These are phyloP conservation scores for Cercospora brassicicola DNA, from an alignment of 2,329 filamentous ascomycete genomes.

Conservation along the genomic window DNA sequence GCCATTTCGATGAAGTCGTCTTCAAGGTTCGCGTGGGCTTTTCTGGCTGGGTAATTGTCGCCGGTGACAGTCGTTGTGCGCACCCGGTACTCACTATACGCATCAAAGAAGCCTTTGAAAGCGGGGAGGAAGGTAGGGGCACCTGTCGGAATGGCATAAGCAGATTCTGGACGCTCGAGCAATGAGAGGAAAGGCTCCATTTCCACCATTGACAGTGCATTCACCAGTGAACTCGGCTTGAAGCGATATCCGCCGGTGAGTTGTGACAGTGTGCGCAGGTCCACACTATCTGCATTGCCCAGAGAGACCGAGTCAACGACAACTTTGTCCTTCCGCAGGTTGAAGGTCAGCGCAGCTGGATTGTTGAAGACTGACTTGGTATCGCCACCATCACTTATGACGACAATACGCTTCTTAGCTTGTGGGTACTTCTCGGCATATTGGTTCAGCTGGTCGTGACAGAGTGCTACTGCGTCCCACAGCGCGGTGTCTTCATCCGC, in stretches of 20 bases:
- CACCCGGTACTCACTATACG: slow-evolving; percentile 1
- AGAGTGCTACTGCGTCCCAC: slow-evolving; percentile 42
- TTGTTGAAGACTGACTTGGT: slow-evolving; percentile 35
- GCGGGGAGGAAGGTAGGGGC: background rate
- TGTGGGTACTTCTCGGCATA: slow-evolving; percentile 37
- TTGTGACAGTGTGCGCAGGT: slow-evolving; percentile 37
- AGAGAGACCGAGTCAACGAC: slow-evolving; percentile 42
- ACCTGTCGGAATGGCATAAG: background rate
- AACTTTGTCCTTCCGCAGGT: slow-evolving; percentile 32
- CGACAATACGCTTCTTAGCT: slow-evolving; percentile 42
- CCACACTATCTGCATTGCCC: slow-evolving; percentile 33
- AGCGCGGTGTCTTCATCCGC: slow-evolving; percentile 40
- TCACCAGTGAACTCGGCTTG: slow-evolving; percentile 38
- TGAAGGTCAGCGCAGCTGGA: slow-evolving; percentile 29
- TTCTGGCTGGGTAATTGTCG: slow-evolving; percentile 38
- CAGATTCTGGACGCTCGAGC: slow-evolving; percentile 37
- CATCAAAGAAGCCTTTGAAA: slow-evolving; percentile 20
- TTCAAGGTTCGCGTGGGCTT: slow-evolving; percentile 37
- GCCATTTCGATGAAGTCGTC: slow-evolving; percentile 36
- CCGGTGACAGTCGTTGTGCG: slow-evolving; percentile 32
- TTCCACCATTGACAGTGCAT: slow-evolving; percentile 42
- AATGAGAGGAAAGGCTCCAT: slow-evolving; percentile 42
- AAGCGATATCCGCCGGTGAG: slow-evolving; percentile 42
- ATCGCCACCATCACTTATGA: slow-evolving; percentile 42
- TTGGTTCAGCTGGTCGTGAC: slow-evolving; percentile 37